Percentiles rank a stretch among this genome's conserved stretches.
These are phyloP conservation scores for Musa itinerans DNA, from an alignment of 176 grass and related monocot genomes.

Conservation along the genomic window DNA sequence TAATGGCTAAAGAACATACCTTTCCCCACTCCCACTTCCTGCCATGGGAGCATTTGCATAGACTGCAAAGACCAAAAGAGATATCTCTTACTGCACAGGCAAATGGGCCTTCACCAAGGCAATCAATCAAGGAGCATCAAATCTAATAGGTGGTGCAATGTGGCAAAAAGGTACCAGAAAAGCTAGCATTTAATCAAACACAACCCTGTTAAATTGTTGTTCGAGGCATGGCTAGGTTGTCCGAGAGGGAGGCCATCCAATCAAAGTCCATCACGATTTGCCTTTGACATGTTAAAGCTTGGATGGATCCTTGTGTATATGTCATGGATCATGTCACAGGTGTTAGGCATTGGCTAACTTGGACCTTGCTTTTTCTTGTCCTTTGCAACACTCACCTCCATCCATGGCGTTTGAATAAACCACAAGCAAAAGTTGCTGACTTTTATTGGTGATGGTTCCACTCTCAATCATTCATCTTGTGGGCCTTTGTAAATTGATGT, in stretches of 20 bases:
- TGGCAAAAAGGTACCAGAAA: not conserved
- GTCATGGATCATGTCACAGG: not conserved
- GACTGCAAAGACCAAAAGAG: not conserved
- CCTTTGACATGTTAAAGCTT: not conserved
- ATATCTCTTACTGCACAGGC: not conserved
- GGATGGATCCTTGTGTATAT: not conserved
- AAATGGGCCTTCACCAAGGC: not conserved
- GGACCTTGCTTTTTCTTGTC: not conserved
- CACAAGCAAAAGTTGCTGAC: conserved; percentile 1
- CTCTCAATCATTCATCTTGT: conserved; percentile 22
- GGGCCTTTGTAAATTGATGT: not conserved
- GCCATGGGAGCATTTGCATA: not conserved
- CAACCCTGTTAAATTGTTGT: not conserved
- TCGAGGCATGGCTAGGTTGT: not conserved
- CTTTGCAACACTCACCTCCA: not conserved
- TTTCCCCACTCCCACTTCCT: not conserved
- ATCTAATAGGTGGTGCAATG: not conserved
- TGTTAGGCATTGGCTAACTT: not conserved
- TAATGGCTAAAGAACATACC: not conserved
- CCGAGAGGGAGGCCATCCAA: no score
- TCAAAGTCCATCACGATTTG: not conserved
- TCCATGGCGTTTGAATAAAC: not conserved
- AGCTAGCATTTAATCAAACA: not conserved
- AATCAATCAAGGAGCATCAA: conserved; percentile 1
- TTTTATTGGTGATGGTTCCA: conserved; percentile 19